These are phyloP conservation scores for Mycena kentingensis DNA, from an alignment of 768 basidiomycete species.

Conservation along the genomic window DNA sequence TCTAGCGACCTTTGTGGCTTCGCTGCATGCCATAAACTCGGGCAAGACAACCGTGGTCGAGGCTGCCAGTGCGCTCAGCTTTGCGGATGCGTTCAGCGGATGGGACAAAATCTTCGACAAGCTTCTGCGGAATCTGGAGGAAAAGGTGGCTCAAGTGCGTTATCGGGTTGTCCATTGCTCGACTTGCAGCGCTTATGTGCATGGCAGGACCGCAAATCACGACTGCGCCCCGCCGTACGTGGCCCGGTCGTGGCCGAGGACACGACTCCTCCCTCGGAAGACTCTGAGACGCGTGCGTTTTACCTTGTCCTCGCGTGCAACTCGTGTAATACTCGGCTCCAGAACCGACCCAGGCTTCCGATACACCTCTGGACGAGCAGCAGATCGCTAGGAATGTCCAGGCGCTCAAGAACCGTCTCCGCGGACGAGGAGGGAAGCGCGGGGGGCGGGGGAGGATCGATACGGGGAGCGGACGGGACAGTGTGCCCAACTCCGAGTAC, in stretches of 20 bases:
- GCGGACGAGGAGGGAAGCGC: slow-evolving; percentile 69
- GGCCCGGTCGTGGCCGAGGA: slow-evolving; percentile 39
- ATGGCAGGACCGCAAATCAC: slow-evolving; percentile 70
- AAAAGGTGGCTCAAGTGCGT: slow-evolving; percentile 67
- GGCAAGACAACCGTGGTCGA: slow-evolving; percentile 44
- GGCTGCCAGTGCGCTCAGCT: slow-evolving; percentile 58
- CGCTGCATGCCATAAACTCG: slow-evolving; percentile 64
- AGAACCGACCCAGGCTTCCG: slow-evolving; percentile 54
- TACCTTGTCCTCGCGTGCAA: not conserved
- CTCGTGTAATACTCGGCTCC: not conserved
- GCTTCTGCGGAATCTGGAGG: slow-evolving; percentile 71
- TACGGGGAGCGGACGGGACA: slow-evolving; percentile 58
- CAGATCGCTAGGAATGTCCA: slow-evolving; percentile 92
- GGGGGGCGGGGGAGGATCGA: slow-evolving; percentile 48
- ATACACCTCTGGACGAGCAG: slow-evolving; percentile 72
- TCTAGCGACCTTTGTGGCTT: slow-evolving; percentile 79
- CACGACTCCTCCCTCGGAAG: slow-evolving; percentile 58
- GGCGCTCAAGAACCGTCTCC: slow-evolving; percentile 82
- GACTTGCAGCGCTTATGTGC: slow-evolving; percentile 5
- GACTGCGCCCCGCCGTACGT: slow-evolving; percentile 49
- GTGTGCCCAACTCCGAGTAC: slow-evolving; percentile 71
- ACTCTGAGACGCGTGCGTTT: slow-evolving; percentile 56
- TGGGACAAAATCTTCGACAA: slow-evolving; percentile 86
- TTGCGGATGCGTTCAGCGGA: slow-evolving; percentile 66
- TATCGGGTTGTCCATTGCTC: not conserved